Evolutionary conservation across 108 stramenopile species (phyloP).

Genomic region (Cyclotella distinguenda): DNA sequence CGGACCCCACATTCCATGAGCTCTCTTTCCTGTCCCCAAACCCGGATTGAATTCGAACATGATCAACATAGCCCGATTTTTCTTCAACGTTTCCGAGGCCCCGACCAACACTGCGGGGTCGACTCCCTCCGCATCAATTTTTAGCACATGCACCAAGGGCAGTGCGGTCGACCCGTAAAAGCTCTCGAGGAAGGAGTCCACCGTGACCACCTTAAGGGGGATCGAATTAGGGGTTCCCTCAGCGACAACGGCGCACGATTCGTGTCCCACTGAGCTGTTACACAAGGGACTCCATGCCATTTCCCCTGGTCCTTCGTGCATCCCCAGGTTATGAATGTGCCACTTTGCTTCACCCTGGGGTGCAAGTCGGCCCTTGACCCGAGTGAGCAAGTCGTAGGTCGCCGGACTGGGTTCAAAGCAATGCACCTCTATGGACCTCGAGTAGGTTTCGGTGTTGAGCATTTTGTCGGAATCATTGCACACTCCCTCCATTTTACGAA

Average conservation of each 20-base stretch:
- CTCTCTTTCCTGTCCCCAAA: constrained; percentile 18
- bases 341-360: constrained; percentile 25
- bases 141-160: constrained; percentile 38
- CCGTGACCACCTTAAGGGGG: constrained; percentile 33
- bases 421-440: constrained; percentile 27
- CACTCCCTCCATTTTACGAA: constrained; percentile 30
- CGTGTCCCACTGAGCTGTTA: constrained; percentile 19
- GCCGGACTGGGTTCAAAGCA: constrained; percentile 48
- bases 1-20: constrained; percentile 42
- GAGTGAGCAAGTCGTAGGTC: constrained; percentile 24
- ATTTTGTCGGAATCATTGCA: constrained; percentile 35
- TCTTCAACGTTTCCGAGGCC: constrained; percentile 5
- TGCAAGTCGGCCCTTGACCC: constrained; percentile 19
- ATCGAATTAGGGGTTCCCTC: constrained; percentile 30
- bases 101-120: constrained; percentile 37
- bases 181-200: constrained; percentile 20
- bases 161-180: constrained; percentile 1
- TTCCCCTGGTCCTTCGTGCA: constrained; percentile 25
- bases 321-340: constrained; percentile 41
- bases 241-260: constrained; percentile 33
- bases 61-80: constrained; percentile 33
- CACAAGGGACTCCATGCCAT: constrained; percentile 30
- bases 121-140: constrained; percentile 41
- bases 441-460: constrained; percentile 18
- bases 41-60: constrained; percentile 48